A percentile compares a stretch with the other conserved stretches of the same genome.
phyloP scores from a whole-genome alignment of 1,284 basidiomycete genomes.

The Fomes fomentarius region DNA sequence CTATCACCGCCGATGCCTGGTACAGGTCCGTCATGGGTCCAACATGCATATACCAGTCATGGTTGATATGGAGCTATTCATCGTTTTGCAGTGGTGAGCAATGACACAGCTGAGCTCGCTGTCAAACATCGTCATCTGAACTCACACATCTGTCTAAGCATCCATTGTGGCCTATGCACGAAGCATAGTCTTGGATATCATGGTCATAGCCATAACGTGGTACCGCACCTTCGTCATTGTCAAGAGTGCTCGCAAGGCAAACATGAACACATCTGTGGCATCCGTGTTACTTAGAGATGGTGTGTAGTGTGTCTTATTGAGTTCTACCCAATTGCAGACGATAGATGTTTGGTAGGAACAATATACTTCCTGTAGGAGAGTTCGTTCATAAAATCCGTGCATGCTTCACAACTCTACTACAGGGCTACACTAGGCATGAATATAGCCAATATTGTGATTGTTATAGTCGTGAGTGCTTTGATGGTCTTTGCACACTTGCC shows the following conservation, averaged over 20 bases:
- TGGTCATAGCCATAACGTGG: constrained; percentile 14
- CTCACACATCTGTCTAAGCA: too few species aligned
- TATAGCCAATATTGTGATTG: neutral
- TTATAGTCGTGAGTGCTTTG: neutral
- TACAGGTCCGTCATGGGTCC: too few species aligned
- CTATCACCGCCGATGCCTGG: too few species aligned
- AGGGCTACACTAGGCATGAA: neutral
- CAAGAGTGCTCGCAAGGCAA: neutral
- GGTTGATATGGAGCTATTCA: too few species aligned
- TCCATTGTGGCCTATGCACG: too few species aligned
- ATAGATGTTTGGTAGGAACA: neutral
- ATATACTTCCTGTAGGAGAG: constrained; percentile 7
- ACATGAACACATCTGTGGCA: constrained; percentile 1
- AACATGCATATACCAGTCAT: too few species aligned
- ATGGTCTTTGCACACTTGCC: neutral
- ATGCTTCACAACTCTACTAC: neutral
- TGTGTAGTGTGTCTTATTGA: neutral
- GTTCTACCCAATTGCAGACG: neutral
- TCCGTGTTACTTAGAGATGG: constrained; percentile 9
- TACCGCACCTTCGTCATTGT: constrained; percentile 10
- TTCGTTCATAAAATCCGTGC: neutral
- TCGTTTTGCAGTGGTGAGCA: too few species aligned
- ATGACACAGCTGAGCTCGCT: too few species aligned
- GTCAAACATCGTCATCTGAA: too few species aligned
- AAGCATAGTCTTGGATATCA: too few species aligned